Base-by-base conservation (phyloP, 2,329 filamentous ascomycete species). In the Dactylellina parvicollis region DNA sequence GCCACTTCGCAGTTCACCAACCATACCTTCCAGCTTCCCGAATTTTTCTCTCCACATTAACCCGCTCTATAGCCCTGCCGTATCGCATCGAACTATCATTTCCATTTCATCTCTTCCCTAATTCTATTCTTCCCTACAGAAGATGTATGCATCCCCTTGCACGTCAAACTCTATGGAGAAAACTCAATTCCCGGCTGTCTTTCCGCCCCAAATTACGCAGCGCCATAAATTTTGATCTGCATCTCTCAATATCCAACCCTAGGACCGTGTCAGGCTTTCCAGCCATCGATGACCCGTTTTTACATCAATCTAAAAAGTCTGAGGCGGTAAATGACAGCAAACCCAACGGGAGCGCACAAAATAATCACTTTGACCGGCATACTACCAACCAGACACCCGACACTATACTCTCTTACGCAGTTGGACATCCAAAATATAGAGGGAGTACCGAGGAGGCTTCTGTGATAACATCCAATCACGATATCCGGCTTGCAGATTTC, bases 81-180 rank as follows among this genome's bases (percentile, higher is more conserved):
- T n/a, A n/a, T n/a, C n/a, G n/a, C n/a, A n/a, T n/a, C n/a, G n/a
- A n/a, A n/a, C n/a, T n/a, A n/a, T n/a, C n/a, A n/a, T 16, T 44
- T 5, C 40, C 40, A 40, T 16, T 12, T 4, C 7, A 12, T 16
- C 9, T 40, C 4, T 40, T 16, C n/a, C 36, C 5, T 16, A 4
- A 14, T 12, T 16, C 4, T 40, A 40, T 8, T 16, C 4, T 12
- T 40, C 7, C 36, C 36, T 40, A 12, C n/a, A 42, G 59, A 64
- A 59, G 47, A 72, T 72, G 67, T 36, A 72, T 72, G 67, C 52
- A 20, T 65, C 9, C 50, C 59, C 59, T 40, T 49, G 26, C 26
- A 52, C 5, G 47, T 16, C 65, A 32, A 26, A 20, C 36, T 36
- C 18, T 38, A 42, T 46, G 62, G 52, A 52, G 22, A 12, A 14